Evolutionary conservation across 495 filamentous ascomycete genomes (phyloP).

Genomic region (Amniculicola lignicola): DNA sequence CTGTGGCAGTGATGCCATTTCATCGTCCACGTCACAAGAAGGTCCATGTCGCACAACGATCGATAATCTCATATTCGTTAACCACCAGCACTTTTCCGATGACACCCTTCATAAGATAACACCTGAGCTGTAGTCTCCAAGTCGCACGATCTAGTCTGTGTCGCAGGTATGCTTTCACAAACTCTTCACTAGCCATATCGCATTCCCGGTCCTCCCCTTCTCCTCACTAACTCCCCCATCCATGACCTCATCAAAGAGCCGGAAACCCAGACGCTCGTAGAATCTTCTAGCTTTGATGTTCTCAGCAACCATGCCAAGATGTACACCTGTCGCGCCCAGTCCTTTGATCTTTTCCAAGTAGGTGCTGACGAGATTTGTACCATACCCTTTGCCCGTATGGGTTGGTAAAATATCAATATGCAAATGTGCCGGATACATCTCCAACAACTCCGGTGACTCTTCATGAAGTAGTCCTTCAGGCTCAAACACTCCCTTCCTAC

Average conservation of each 20-base stretch:
- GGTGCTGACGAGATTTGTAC: not conserved
- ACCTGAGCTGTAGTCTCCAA: no score
- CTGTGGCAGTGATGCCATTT: no score
- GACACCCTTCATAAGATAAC: no score
- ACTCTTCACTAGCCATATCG: slow-evolving; percentile 15
- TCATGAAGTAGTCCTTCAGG: no score
- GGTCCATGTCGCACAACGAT: no score
- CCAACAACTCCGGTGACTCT: slow-evolving; percentile 1
- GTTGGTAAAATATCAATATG: slow-evolving; percentile 25
- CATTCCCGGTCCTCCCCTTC: slow-evolving; percentile 10
- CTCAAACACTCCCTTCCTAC: slow-evolving; percentile 4
- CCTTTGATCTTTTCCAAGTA: slow-evolving; percentile 14
- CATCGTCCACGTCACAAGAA: no score
- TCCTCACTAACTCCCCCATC: slow-evolving; percentile 24
- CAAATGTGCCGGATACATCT: slow-evolving; percentile 23
- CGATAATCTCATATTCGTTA: no score
- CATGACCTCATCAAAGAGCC: slow-evolving; percentile 12
- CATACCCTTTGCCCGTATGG: slow-evolving; percentile 13
- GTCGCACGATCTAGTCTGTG: no score
- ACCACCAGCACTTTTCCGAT: no score
- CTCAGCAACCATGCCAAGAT: slow-evolving; percentile 16
- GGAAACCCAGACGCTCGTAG: slow-evolving; percentile 26
- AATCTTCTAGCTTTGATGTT: slow-evolving; percentile 20
- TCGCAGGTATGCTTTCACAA: no score
- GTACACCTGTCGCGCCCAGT: slow-evolving; percentile 9